Percentiles rank a stretch among this genome's conserved stretches.
Conservation (phyloP, 2,329 filamentous ascomycete genomes). For the Aspergillus udagawae region DNA sequence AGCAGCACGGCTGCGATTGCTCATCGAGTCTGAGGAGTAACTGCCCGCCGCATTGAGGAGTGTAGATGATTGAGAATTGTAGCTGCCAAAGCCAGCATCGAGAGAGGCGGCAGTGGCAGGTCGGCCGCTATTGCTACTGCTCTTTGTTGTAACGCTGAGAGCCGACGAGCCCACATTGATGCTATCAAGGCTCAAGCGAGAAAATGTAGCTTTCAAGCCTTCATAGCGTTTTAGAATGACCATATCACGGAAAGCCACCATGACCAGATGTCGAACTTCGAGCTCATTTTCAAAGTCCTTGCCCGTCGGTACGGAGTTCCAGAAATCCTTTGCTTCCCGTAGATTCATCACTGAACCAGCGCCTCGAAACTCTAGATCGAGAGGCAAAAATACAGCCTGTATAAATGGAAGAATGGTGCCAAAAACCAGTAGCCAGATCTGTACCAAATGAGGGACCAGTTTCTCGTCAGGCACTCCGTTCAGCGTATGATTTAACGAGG, state of each 20-base stretch:
- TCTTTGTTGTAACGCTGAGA: constrained; percentile 38
- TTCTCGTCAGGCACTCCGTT: constrained; percentile 75
- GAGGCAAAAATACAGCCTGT: constrained; percentile 87
- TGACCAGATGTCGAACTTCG: constrained; percentile 82
- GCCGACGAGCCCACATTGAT: constrained; percentile 50
- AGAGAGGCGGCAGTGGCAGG: constrained; percentile 72
- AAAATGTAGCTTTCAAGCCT: constrained; percentile 83
- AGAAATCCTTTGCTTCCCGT: constrained; percentile 83
- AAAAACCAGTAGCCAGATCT: constrained; percentile 92
- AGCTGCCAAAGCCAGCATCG: constrained; percentile 71
- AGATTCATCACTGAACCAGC: constrained; percentile 71
- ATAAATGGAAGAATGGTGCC: constrained; percentile 88
- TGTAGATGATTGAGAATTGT: constrained; percentile 74
- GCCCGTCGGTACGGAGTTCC: constrained; percentile 65
- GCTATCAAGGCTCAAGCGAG: constrained; percentile 80
- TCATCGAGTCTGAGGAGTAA: constrained; percentile 49
- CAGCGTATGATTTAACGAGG: constrained; percentile 78
- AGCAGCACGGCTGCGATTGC: constrained; percentile 70
- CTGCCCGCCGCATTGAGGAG: constrained; percentile 66
- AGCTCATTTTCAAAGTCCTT: constrained; percentile 55
- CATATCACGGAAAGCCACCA: constrained; percentile 82
- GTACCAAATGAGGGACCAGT: constrained; percentile 84
- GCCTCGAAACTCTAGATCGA: constrained; percentile 91
- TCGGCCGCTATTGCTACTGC: constrained; percentile 47
- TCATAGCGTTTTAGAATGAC: constrained; percentile 89